Conservation (phyloP, 2,329 filamentous ascomycete genomes). For the Cladosporium sphaerospermum region DNA sequence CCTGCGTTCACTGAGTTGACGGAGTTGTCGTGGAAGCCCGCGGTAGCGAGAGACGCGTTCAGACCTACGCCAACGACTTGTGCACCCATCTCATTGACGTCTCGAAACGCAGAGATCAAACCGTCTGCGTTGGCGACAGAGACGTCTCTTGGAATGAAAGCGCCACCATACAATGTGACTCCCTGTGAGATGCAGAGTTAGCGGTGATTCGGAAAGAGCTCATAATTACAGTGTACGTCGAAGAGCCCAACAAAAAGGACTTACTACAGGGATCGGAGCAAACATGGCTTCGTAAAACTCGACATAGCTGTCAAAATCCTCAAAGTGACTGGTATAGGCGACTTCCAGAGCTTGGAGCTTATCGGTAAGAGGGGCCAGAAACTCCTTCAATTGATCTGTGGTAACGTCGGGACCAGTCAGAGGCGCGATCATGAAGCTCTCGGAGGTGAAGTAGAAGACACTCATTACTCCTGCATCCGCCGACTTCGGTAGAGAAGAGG, state of each 20-base stretch:
- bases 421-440: constrained; percentile 42
- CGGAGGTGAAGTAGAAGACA: constrained; percentile 46
- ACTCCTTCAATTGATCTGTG: constrained; percentile 35
- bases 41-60: constrained; percentile 31
- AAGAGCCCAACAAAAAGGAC: not conserved
- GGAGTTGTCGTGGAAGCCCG: constrained; percentile 33
- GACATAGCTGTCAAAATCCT: constrained; percentile 30
- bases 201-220: no score
- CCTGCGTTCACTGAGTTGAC: constrained; percentile 33
- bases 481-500: constrained; percentile 45
- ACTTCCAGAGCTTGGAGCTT: constrained; percentile 32
- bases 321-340: constrained; percentile 25
- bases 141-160: constrained; percentile 31
- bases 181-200: constrained; percentile 9
- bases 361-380: constrained; percentile 42
- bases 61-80: constrained; percentile 35
- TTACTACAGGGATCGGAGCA: constrained; percentile 28
- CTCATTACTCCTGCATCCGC: constrained; percentile 46
- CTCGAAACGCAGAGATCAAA: constrained; percentile 29
- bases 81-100: constrained; percentile 31
- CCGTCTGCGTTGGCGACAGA: constrained; percentile 26
- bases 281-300: constrained; percentile 30
- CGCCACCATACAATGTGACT: constrained; percentile 22
- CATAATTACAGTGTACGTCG: no score
- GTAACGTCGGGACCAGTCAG: constrained; percentile 45